Evolutionary conservation across 192 early-diverging fungal species (phyloP).

Genomic region (Linnemannia exigua): DNA sequence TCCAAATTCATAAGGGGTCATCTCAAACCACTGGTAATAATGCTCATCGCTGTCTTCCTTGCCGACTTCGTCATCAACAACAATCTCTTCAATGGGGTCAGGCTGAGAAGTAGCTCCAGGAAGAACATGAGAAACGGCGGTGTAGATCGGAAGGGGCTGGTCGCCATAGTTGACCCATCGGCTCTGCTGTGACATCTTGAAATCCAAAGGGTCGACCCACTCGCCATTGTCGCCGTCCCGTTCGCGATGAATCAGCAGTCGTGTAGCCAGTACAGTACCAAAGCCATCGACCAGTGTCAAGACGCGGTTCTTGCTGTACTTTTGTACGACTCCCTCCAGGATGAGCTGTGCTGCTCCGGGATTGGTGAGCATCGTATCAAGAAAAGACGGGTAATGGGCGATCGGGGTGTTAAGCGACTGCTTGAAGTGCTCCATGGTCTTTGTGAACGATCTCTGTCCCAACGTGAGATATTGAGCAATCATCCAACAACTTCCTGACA

Average conservation of each 20-base stretch:
- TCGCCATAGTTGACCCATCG: constrained; percentile 69
- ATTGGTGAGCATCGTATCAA: constrained; percentile 49
- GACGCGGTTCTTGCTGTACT: constrained; percentile 38
- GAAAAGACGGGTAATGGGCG: constrained; percentile 38
- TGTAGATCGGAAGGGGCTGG: constrained; percentile 84
- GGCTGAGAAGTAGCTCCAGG: constrained; percentile 55
- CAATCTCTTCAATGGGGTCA: constrained; percentile 12
- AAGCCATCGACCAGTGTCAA: constrained; percentile 71
- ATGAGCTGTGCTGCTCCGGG: constrained; percentile 60
- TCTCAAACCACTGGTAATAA: constrained; percentile 87
- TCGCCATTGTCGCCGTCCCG: constrained; percentile 50
- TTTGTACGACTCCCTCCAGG: constrained; percentile 59
- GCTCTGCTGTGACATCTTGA: constrained; percentile 70
- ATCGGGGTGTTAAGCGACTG: constrained; percentile 37
- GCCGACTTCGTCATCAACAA: constrained; percentile 53
- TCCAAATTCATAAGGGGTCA: constrained; percentile 85
- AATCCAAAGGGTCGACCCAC: constrained; percentile 57
- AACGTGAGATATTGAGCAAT: constrained; percentile 64
- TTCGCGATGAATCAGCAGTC: constrained; percentile 59
- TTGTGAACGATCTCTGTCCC: constrained; percentile 51
- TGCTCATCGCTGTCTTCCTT: constrained; percentile 39
- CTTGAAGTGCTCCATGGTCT: constrained; percentile 48
- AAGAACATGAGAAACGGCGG: constrained; percentile 76
- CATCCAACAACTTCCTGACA: constrained; percentile 76
- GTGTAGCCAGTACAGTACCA: constrained; percentile 63